Base-by-base conservation (phyloP, 2,329 filamentous ascomycete species). In the Scedosporium aurantiacum region DNA sequence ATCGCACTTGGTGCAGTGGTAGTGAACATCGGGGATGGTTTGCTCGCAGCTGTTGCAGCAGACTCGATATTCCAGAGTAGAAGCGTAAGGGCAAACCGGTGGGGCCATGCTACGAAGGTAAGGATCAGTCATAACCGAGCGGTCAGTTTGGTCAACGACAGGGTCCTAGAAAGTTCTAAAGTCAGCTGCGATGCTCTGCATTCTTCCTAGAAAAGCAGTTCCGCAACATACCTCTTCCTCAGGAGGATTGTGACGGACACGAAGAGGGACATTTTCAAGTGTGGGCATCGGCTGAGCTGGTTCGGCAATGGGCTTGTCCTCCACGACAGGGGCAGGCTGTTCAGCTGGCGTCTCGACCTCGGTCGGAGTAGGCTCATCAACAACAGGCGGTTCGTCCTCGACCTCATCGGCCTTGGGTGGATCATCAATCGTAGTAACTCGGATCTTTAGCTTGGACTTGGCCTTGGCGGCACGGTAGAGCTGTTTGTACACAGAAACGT, bases 401-500 rank as follows among this genome's bases (percentile, higher is more conserved):
- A 81, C 74, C 5, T 78, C 77, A 50, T 79, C 77, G 12, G 76
- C 71, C 68, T 75, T 65, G 16, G 72, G 66, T 63, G 69, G 65
- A 47, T 73, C 67, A 47, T 73, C 67, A 60, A 75, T 71, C 40
- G 81, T 69, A 16, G 83, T 87, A 43, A 89, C 87, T 66, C 86
- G 90, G 63, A 99, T 83, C 75, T 94, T 92, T 67, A 99, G 86
- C 86, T 97, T 99, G 66, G 92, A 86, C 82, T 99, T 99, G 43
- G 94, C 94, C 79, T 97, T 99, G 69, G 94, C 94, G 66, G 94
- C 94, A 69, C 94, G 88, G 73, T 94, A 93, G 50, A 99, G 87
- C 72, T 97, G 94, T 80, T 97, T 97, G 81, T 96, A 99, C 69
- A 96, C 90, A 55, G 89, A 81, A 7, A 83, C 76, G 70, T 96